Conservation (phyloP, 176 grass and related monocot genomes). For the Neostapfia colusana region DNA sequence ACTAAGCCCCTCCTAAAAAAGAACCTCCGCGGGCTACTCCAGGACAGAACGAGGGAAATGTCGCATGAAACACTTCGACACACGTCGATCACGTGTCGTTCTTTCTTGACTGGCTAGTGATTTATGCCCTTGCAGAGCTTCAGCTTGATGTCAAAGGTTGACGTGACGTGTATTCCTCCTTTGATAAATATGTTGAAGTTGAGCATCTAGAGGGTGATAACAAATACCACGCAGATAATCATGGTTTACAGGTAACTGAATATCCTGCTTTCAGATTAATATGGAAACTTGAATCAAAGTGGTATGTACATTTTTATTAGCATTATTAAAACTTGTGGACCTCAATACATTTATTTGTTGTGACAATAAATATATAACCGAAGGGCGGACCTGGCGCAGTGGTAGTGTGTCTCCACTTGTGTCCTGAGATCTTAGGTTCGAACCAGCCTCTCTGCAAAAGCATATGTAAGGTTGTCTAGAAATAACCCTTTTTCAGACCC, state of each 20-base stretch:
- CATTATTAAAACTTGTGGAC: neutral
- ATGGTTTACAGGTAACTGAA: constrained; percentile 73
- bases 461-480: too few species aligned
- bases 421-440: too few species aligned
- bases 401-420: too few species aligned
- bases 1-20: too few species aligned
- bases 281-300: constrained; percentile 14
- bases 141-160: constrained; percentile 97
- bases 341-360: neutral
- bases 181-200: constrained; percentile 98
- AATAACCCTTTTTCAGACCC: too few species aligned
- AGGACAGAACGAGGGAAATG: too few species aligned
- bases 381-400: too few species aligned
- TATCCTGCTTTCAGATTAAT: neutral
- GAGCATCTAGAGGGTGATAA: constrained; percentile 90
- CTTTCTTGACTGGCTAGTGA: constrained; percentile 31
- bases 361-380: too few species aligned
- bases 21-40: too few species aligned
- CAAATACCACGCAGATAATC: constrained; percentile 82
- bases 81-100: too few species aligned
- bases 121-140: constrained; percentile 59
- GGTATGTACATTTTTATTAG: constrained; percentile 15
- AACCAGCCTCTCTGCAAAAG: too few species aligned
- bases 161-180: constrained; percentile 78
- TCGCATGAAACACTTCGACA: too few species aligned